These are phyloP conservation scores for Mortierella sp. DNA, from an alignment of 371 early-diverging fungal genomes.

Conservation along the genomic window DNA sequence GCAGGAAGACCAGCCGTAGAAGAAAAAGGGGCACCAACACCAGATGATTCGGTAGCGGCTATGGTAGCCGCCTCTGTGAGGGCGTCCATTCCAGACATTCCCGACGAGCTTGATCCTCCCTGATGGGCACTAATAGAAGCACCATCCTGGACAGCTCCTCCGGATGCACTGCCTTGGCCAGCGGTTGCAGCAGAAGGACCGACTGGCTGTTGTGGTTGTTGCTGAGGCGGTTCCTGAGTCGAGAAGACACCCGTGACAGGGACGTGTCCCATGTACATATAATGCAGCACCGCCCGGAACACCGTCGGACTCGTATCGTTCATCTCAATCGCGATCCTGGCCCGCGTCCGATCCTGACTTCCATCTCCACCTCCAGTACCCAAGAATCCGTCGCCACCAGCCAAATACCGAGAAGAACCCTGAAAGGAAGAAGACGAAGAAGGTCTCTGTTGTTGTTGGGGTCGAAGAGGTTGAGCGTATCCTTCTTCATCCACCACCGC, in stretches of 20 bases:
- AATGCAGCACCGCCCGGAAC: conserved; percentile 41
- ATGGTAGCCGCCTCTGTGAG: neutral
- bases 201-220: neutral
- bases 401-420: neutral
- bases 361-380: neutral
- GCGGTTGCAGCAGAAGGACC: neutral
- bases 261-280: conserved; percentile 50
- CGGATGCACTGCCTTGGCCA: neutral
- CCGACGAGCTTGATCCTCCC: neutral
- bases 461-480: conserved; percentile 42
- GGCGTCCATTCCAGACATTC: neutral
- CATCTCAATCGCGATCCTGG: conserved; percentile 18
- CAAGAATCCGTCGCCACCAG: neutral
- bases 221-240: neutral
- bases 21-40: neutral
- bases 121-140: neutral
- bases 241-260: conserved; percentile 10
- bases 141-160: neutral
- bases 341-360: neutral
- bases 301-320: conserved; percentile 14
- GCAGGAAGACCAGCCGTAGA: neutral
- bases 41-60: neutral
- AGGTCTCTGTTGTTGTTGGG: conserved; percentile 15
- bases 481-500: conserved; percentile 43
- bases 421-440: too few relatives aligned